These are phyloP conservation scores for Colletotrichum kahawae DNA, from an alignment of 2,329 filamentous ascomycete genomes.

Conservation along the genomic window DNA sequence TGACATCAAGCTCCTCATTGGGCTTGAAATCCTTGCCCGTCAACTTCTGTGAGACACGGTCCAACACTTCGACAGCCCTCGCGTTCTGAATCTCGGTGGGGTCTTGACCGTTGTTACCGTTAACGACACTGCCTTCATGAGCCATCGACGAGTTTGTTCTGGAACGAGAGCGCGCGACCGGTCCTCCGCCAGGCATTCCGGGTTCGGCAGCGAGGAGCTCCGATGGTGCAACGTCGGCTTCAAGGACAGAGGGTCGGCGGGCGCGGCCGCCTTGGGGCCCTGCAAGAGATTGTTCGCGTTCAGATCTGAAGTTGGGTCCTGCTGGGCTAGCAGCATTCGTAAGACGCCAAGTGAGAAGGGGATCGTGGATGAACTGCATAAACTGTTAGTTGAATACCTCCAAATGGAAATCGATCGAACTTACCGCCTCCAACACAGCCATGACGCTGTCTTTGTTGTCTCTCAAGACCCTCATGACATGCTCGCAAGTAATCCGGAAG, in stretches of 20 bases:
- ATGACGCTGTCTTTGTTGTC: slow-evolving; percentile 99
- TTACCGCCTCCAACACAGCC: slow-evolving; percentile 95
- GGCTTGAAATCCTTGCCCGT: slow-evolving; percentile 92
- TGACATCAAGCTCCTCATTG: slow-evolving; percentile 81
- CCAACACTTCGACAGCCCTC: slow-evolving; percentile 87
- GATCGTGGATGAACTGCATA: slow-evolving; percentile 93
- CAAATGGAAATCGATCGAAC: slow-evolving; percentile 40
- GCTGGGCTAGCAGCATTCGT: slow-evolving; percentile 66
- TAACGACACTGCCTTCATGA: slow-evolving; percentile 38
- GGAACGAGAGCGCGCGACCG: slow-evolving; percentile 55
- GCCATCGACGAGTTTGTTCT: slow-evolving; percentile 64
- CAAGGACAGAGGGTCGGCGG: slow-evolving; percentile 73
- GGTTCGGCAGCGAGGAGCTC: slow-evolving; percentile 55
- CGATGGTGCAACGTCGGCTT: slow-evolving; percentile 63
- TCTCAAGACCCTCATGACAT: slow-evolving; percentile 94
- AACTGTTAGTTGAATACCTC: slow-evolving; percentile 24
- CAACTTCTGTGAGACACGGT: slow-evolving; percentile 92
- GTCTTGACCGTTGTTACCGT: slow-evolving; percentile 45
- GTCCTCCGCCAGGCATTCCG: slow-evolving; percentile 45
- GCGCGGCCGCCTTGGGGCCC: slow-evolving; percentile 54
- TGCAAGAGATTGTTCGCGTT: slow-evolving; percentile 59
- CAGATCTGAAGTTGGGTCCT: slow-evolving; percentile 70
- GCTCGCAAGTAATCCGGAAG: slow-evolving; percentile 97
- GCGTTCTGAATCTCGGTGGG: slow-evolving; percentile 86
- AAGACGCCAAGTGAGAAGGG: slow-evolving; percentile 96